Conservation (phyloP, 1,284 basidiomycete species). For the Leccinum solheimii region DNA sequence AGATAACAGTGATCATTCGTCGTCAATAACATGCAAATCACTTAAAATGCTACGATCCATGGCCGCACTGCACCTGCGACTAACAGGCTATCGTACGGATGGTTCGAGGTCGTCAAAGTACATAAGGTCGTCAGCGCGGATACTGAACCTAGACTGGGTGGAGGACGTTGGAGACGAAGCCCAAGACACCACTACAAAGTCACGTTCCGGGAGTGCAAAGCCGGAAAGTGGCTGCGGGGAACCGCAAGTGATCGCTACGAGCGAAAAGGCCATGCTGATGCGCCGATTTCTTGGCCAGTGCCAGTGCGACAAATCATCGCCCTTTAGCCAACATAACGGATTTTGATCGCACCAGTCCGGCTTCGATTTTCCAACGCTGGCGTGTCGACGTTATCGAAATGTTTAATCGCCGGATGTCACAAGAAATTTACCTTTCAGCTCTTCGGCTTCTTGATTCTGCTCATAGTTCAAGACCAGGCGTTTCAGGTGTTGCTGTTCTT, state of each 20-base stretch:
- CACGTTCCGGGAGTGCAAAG: slow-evolving; percentile 21
- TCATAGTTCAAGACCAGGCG: slow-evolving; percentile 87
- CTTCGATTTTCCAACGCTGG: slow-evolving; percentile 68
- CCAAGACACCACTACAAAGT: slow-evolving; percentile 18
- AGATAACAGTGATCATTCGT: slow-evolving; percentile 1
- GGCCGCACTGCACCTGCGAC: slow-evolving; percentile 10
- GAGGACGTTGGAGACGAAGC: slow-evolving; percentile 9
- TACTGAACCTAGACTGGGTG: slow-evolving; percentile 20
- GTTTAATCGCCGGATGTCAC: background rate
- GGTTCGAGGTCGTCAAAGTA: slow-evolving; percentile 28
- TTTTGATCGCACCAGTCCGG: slow-evolving; percentile 65
- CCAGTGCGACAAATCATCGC: slow-evolving; percentile 16
- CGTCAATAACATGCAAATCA: slow-evolving; percentile 11
- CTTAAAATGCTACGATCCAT: slow-evolving; percentile 10
- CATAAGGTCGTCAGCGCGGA: slow-evolving; percentile 27
- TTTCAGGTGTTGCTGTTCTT: slow-evolving; percentile 95
- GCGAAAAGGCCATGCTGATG: slow-evolving; percentile 28
- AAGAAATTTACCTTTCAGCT: slow-evolving; percentile 62
- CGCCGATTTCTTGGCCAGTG: slow-evolving; percentile 17
- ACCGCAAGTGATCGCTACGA: slow-evolving; percentile 25
- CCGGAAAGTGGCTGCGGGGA: slow-evolving; percentile 22
- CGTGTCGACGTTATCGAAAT: slow-evolving; percentile 9
- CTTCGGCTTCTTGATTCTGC: slow-evolving; percentile 81
- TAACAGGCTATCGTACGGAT: slow-evolving; percentile 14
- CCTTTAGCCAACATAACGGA: slow-evolving; percentile 63